Evolutionary conservation across 805 yeast genomes (phyloP), one percentile per base, ranked within the genome.

Genomic region (Nakazawaea sp.): DNA sequence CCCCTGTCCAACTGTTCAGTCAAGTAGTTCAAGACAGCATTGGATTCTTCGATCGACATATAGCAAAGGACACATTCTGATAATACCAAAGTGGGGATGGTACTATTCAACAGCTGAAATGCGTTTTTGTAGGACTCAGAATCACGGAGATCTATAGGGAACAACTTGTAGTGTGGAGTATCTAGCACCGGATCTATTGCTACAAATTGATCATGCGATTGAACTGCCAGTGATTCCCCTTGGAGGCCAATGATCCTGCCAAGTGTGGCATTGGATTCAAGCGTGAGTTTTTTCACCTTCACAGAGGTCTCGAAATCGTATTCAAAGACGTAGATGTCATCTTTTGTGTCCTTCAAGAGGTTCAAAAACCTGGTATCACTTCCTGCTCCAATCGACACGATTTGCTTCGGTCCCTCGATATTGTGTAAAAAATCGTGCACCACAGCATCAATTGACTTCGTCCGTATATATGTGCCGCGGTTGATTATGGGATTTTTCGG

Each of bases 31-130:
- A 83, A 43, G 3, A 80, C 66, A 2, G 47, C 32, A 23, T 56
- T 50, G 18, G 81, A 69, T 17, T 68, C 70, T 10, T 59, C 59
- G 1, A 80, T 75, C 4, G 69, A 62, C 43, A 82, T 48, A 51
- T 83, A 83, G 51, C 94, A 84, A 25, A 84, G 59, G 25, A 85
- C 85, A 57, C 92, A 84, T 52, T 83, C 94, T 43, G 85, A 75
- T 15, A 83, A 52, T 2, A 84, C 55, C 12, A 84, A 48, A 0
- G 92, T 82, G 7, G 85, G 84, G 3, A 56, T 27, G 1, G 49
- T 27, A 8, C 47, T 35, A 42, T 67, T 61, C 24, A 70, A 42
- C 15, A 50, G 45, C 6, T 37, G 21, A 13, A 52, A 43, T 21
- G 49, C 33, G n/a, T 35, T 26, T 24, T 51, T 4, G 7, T 18